Evolutionary conservation across 1,284 basidiomycete genomes (phyloP).

Genomic region (Hemileia vastatrix): DNA sequence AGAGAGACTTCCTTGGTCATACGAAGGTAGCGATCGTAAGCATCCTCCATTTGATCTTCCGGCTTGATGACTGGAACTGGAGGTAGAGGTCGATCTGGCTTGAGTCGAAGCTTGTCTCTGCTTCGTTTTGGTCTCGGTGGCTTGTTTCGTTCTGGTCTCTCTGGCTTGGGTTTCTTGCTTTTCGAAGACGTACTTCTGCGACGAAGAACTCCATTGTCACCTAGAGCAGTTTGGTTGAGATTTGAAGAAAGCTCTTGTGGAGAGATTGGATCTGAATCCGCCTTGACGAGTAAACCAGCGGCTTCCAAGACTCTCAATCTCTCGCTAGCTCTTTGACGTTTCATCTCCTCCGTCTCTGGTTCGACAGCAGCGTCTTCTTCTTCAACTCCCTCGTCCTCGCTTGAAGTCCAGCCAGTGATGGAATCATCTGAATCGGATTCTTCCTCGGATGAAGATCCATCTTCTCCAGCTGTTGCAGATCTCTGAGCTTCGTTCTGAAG

Average conservation of each 20-base stretch:
- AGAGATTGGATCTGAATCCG: conserved; percentile 45
- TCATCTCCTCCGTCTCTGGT: conserved; percentile 50
- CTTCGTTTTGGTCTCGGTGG: conserved; percentile 25
- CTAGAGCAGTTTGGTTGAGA: background rate
- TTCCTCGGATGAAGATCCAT: conserved; percentile 40
- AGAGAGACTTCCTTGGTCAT: conserved; percentile 34
- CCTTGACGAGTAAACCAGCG: conserved; percentile 69
- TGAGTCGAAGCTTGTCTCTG: conserved; percentile 23
- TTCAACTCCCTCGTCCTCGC: conserved; percentile 48
- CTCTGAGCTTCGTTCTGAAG: conserved; percentile 10
- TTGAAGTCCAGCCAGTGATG: conserved; percentile 51
- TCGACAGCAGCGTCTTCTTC: conserved; percentile 38
- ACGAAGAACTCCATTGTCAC: background rate
- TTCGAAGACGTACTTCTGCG: background rate
- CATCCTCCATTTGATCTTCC: conserved; percentile 58
- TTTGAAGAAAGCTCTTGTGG: conserved; percentile 39
- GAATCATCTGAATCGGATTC: conserved; percentile 34
- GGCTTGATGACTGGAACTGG: conserved; percentile 29
- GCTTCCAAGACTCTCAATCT: conserved; percentile 71
- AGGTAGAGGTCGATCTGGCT: conserved; percentile 28
- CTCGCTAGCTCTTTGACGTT: conserved; percentile 62
- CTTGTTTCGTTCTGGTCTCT: conserved; percentile 27
- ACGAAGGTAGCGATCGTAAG: conserved; percentile 71
- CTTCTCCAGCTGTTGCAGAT: conserved; percentile 35
- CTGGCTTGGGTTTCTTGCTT: no score